phyloP scores from a whole-genome alignment of 1,284 basidiomycete species.

The Pisolithus thermaeus region DNA sequence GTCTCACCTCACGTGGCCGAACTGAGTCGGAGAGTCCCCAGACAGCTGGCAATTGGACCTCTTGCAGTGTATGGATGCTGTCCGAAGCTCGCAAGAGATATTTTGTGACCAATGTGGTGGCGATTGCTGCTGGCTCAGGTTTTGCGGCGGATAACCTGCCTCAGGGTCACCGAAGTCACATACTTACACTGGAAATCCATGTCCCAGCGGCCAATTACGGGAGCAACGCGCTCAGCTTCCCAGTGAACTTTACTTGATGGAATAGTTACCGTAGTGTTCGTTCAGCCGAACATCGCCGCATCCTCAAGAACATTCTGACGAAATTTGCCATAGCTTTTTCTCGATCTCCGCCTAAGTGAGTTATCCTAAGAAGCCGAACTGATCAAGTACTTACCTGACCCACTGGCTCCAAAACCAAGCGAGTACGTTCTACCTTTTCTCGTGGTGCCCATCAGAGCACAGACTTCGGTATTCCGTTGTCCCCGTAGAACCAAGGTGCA shows the following conservation, averaged over 20 bases:
- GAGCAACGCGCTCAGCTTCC: background rate
- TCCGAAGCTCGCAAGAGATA: too few relatives aligned
- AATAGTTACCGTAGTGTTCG: background rate
- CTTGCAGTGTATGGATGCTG: too few relatives aligned
- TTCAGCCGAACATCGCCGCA: slow-evolving; percentile 1
- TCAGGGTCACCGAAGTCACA: background rate
- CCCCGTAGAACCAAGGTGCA: too few relatives aligned
- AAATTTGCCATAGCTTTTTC: background rate
- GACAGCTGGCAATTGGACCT: background rate
- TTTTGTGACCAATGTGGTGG: background rate
- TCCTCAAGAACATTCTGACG: slow-evolving; percentile 1
- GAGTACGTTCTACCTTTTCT: too few relatives aligned
- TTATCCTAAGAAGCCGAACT: too few relatives aligned
- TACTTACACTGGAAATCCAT: background rate
- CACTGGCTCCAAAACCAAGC: too few relatives aligned
- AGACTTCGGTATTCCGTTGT: too few relatives aligned
- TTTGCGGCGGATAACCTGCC: background rate
- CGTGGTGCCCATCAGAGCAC: too few relatives aligned
- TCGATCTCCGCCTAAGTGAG: too few relatives aligned
- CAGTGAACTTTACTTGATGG: background rate
- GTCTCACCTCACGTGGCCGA: background rate
- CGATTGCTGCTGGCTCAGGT: background rate
- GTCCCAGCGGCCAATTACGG: background rate
- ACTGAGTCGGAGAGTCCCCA: background rate
- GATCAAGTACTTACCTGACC: too few relatives aligned